A percentile compares a stretch with the other conserved stretches of the same genome.
Evolutionary conservation across 2,329 filamentous ascomycete species (phyloP).

Genomic region (Curvularia eragrostidis): DNA sequence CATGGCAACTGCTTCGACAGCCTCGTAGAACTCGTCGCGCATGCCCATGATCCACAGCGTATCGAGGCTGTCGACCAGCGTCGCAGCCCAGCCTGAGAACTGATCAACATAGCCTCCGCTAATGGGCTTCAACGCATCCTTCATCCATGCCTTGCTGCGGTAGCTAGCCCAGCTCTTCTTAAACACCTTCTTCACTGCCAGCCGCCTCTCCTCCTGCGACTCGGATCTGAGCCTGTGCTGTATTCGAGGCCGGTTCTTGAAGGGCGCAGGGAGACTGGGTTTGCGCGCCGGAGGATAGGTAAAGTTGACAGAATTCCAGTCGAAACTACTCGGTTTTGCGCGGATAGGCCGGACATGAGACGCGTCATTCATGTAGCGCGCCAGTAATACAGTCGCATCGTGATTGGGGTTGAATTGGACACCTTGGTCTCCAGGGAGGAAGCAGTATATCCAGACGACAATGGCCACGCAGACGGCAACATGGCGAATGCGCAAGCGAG

Average conservation of each 20-base stretch:
- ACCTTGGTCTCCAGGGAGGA: conserved; percentile 27
- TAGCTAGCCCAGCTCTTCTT: conserved; percentile 55
- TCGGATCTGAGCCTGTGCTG: conserved; percentile 41
- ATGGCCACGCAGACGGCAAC: conserved; percentile 34
- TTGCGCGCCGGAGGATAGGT: conserved; percentile 36
- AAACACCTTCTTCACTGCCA: conserved; percentile 47
- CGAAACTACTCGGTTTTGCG: conserved; percentile 38
- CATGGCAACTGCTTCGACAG: conserved; percentile 52
- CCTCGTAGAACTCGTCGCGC: conserved; percentile 57
- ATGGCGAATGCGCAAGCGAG: conserved; percentile 40
- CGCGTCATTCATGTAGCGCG: conserved; percentile 44
- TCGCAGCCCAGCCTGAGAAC: conserved; percentile 59
- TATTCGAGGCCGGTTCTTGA: conserved; percentile 42
- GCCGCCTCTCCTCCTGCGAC: conserved; percentile 33
- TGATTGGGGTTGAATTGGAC: conserved; percentile 7
- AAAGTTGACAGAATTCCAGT: conserved; percentile 42
- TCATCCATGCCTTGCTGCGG: conserved; percentile 53
- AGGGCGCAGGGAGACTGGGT: conserved; percentile 38
- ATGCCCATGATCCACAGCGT: conserved; percentile 58
- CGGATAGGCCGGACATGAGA: conserved; percentile 30
- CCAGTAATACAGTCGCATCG: conserved; percentile 32
- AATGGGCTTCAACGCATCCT: conserved; percentile 56
- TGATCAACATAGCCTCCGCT: conserved; percentile 48
- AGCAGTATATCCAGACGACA: conserved; percentile 37
- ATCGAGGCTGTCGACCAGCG: conserved; percentile 55